A percentile compares a stretch with the other conserved stretches of the same genome.
Conservation (phyloP, 306 rosid genomes). For the Pyrus betulifolia region DNA sequence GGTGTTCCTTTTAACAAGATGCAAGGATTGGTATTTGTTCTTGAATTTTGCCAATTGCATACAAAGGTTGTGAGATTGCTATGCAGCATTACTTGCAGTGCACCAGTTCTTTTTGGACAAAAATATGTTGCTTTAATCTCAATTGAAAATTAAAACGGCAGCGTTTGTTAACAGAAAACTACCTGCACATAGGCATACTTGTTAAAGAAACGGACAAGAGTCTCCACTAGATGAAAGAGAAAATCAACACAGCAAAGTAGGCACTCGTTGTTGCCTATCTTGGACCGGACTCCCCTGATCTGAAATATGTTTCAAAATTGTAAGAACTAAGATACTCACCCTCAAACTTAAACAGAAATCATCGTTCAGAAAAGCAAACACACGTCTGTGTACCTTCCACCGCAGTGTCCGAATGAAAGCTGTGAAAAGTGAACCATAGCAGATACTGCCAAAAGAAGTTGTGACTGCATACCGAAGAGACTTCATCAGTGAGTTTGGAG, state of each 20-base stretch:
- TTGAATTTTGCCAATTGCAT: background rate
- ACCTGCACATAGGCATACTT: conserved; percentile 99
- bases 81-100: background rate
- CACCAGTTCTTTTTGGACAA: background rate
- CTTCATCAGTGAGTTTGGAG: conserved; percentile 54
- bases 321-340: background rate
- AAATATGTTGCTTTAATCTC: background rate
- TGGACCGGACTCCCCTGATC: conserved; percentile 91
- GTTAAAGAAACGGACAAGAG: conserved; percentile 94
- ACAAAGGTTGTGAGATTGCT: background rate
- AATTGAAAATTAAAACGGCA: background rate
- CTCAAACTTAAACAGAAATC: background rate
- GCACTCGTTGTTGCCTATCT: conserved; percentile 90
- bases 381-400: conserved; percentile 61
- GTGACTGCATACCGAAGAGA: conserved; percentile 71
- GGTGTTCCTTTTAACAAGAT: background rate
- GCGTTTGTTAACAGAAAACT: background rate
- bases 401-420: conserved; percentile 92
- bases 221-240: conserved; percentile 92
- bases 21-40: background rate
- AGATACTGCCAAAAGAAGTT: conserved; percentile 94
- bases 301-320: conserved; percentile 21
- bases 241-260: conserved; percentile 96
- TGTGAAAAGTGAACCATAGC: conserved; percentile 95
- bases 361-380: background rate